Percentiles rank a stretch among this genome's conserved stretches.
phyloP scores from a whole-genome alignment of 176 grass and related monocot genomes.

The Carex kokanica region DNA sequence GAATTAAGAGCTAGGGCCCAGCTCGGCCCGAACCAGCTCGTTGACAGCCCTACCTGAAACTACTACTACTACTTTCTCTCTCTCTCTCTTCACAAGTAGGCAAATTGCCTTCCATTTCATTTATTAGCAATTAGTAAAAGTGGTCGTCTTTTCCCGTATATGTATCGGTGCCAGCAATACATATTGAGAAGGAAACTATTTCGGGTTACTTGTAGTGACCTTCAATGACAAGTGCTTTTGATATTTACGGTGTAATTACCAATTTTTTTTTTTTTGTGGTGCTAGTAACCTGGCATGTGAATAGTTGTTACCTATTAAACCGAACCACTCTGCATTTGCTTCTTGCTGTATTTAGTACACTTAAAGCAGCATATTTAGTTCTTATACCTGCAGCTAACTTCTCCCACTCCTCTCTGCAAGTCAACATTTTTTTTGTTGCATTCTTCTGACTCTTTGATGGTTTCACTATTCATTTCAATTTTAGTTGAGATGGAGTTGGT shows the following conservation, averaged over 20 bases:
- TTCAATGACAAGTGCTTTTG: background rate
- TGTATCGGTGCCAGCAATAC: background rate
- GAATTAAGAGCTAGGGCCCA: no score
- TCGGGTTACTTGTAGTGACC: background rate
- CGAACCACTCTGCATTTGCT: background rate
- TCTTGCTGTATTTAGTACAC: background rate
- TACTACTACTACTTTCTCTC: background rate
- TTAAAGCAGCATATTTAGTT: constrained; percentile 5
- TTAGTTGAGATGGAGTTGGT: constrained; percentile 22
- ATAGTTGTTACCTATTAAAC: background rate
- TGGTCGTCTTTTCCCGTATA: background rate
- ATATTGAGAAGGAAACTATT: background rate
- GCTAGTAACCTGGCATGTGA: background rate
- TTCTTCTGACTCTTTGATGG: background rate
- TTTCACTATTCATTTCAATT: background rate
- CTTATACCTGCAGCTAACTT: background rate
- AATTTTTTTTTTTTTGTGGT: background rate
- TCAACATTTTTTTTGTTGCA: constrained; percentile 9
- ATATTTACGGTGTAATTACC: background rate
- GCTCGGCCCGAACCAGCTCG: no score
- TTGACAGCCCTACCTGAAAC: no score
- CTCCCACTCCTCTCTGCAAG: background rate
- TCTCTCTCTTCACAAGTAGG: background rate
- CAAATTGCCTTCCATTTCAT: background rate
- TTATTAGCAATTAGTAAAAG: background rate